Evolutionary conservation across 495 filamentous ascomycete genomes (phyloP).

Genomic region (Hypoxylon fuscum): DNA sequence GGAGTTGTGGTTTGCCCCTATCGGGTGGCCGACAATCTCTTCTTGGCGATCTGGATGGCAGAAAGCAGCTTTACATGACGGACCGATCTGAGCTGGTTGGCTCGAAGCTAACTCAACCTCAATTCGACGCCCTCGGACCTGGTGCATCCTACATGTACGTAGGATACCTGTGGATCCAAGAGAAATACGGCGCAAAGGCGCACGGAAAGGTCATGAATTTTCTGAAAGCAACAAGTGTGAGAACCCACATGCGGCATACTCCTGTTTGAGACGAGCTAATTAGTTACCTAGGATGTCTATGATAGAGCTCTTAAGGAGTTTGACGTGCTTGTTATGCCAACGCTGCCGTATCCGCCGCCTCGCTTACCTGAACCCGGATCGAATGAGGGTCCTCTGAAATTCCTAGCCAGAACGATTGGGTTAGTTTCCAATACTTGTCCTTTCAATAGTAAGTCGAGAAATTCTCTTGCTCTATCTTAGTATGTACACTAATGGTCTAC

Average conservation of each 20-base stretch:
- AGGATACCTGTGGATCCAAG: slow-evolving; percentile 42
- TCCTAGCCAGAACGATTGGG: slow-evolving; percentile 53
- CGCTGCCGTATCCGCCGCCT: slow-evolving; percentile 44
- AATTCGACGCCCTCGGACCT: slow-evolving; percentile 48
- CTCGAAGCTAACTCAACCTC: slow-evolving; percentile 41
- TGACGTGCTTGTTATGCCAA: slow-evolving; percentile 62
- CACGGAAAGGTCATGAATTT: slow-evolving; percentile 46
- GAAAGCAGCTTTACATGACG: slow-evolving; percentile 46
- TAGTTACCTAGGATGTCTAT: slow-evolving; percentile 48
- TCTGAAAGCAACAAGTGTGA: slow-evolving; percentile 32
- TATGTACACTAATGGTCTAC: background rate
- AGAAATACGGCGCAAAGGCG: slow-evolving; percentile 42
- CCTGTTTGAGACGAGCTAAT: slow-evolving; percentile 1
- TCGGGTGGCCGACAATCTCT: slow-evolving; percentile 42
- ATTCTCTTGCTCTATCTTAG: no score
- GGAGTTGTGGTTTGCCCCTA: slow-evolving; percentile 50
- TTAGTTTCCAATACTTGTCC: slow-evolving; percentile 63
- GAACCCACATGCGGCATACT: background rate
- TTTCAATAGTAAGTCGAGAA: slow-evolving; percentile 53
- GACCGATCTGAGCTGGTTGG: slow-evolving; percentile 43
- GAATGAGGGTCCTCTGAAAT: slow-evolving; percentile 48
- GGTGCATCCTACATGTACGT: slow-evolving; percentile 48
- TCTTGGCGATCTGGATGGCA: slow-evolving; percentile 42
- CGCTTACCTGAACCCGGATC: slow-evolving; percentile 26
- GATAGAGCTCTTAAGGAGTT: slow-evolving; percentile 52